These are phyloP conservation scores for Wickerhamiella kazuoi DNA, from an alignment of 805 yeast genomes.

Conservation along the genomic window DNA sequence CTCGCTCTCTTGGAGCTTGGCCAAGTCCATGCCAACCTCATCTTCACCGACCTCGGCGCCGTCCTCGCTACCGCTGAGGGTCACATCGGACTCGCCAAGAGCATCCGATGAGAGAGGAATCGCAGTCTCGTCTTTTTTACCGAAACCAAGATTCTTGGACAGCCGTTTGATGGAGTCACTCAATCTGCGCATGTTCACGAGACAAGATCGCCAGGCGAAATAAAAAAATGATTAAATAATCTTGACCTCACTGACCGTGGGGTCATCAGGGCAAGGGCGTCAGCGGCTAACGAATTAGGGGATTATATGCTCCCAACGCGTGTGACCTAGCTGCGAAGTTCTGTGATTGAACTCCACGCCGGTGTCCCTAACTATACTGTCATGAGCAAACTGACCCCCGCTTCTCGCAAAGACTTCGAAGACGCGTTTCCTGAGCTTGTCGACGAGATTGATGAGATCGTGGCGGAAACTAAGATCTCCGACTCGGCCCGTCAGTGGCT, in stretches of 20 bases:
- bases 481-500: constrained; percentile 77
- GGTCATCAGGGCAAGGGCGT: too few species aligned
- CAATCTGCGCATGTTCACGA: constrained; percentile 15
- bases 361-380: not conserved
- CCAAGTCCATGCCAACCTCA: constrained; percentile 10
- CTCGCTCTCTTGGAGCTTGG: constrained; percentile 19
- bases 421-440: constrained; percentile 61
- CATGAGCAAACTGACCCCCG: not conserved
- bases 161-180: constrained; percentile 15
- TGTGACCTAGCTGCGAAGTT: too few species aligned
- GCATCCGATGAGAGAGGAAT: not conserved
- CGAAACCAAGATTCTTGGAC: constrained; percentile 13
- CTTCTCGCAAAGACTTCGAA: constrained; percentile 17
- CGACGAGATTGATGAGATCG: constrained; percentile 47
- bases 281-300: too few species aligned
- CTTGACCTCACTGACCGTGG: too few species aligned
- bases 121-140: not conserved
- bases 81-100: constrained; percentile 1
- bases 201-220: too few species aligned
- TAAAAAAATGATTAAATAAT: too few species aligned
- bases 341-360: too few species aligned
- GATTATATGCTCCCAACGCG: too few species aligned
- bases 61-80: too few species aligned
- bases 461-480: constrained; percentile 62
- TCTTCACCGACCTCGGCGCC: constrained; percentile 22